phyloP scores from a whole-genome alignment of 2,329 filamentous ascomycete species.

The Teratosphaeria gauchensis region DNA sequence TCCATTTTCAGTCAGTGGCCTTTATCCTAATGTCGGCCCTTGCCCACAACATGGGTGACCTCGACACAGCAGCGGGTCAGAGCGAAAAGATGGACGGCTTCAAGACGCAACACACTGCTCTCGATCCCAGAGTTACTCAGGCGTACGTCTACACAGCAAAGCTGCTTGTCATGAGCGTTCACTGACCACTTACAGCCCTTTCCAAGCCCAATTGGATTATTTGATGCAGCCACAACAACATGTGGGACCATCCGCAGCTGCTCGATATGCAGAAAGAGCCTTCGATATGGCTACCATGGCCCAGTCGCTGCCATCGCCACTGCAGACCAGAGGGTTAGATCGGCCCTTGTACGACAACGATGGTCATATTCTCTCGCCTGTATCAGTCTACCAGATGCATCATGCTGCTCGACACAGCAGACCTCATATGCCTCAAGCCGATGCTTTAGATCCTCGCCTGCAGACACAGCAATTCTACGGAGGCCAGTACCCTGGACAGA shows the following conservation, averaged over 20 bases:
- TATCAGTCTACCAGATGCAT: conserved; percentile 10
- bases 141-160: not conserved
- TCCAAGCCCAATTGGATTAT: conserved; percentile 9
- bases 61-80: not conserved
- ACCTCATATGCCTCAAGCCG: conserved; percentile 5
- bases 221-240: conserved; percentile 1
- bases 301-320: conserved; percentile 5
- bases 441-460: not conserved
- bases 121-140: not conserved
- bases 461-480: not conserved
- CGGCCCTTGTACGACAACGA: conserved; percentile 3
- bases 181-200: conserved; percentile 3
- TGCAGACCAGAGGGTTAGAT: not conserved
- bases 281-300: conserved; percentile 10
- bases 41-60: not conserved
- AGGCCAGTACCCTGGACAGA: not conserved
- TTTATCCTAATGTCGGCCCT: not conserved
- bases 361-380: conserved; percentile 5
- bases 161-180: too few relatives aligned
- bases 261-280: not conserved
- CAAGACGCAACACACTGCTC: not conserved
- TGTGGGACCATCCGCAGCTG: not conserved
- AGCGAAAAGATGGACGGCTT: not conserved
- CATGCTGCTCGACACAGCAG: conserved; percentile 10
- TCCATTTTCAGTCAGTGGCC: not conserved